Base-by-base conservation (phyloP, 768 basidiomycete species). In the Krasilnikovozyma curviuscula region DNA sequence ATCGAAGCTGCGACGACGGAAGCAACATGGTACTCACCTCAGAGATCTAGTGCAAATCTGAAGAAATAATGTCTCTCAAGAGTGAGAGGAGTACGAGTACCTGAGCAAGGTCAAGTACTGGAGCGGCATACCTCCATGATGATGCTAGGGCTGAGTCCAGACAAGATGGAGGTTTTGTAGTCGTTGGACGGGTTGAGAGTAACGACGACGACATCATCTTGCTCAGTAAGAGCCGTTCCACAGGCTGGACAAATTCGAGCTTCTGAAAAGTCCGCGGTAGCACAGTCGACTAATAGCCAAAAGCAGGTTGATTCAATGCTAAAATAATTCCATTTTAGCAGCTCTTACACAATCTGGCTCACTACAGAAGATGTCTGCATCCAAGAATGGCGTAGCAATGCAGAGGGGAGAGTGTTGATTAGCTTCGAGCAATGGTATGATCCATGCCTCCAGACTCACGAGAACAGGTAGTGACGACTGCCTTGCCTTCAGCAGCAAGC, bases 161-260 rank as follows among this genome's bases (percentile, higher is more conserved):
- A 40, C 7, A 48, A 40, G 28, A 25, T 48, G 2, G 37, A 25
- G 3, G 57, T 56, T 33, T 55, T 56, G 51, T 53, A 62, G 27
- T 49, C 48, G 33, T 60, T 55, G 9, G 44, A 27, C 4, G 59
- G 61, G 35, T 57, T 60, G 27, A 62, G 47, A 7, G 40, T 14
- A 16, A 40, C 45, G 2, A 31, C 30, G 6, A 41, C 35, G 37
- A 46, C 27, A 44, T 34, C 54, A 24, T 27, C 54, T 52, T 30
- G 27, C 24, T 61, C 59, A 12, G 52, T 25, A 2, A 62, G 49
- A 0, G 34, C 16, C 0, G 59, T 49, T 24, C 57, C 54, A 41
- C 60, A n/a, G n/a, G n/a, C n/a, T n/a, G n/a, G n/a, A n/a, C n/a
- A n/a, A n/a, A n/a, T n/a, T n/a, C n/a, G n/a, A n/a, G n/a, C n/a